Evolutionary conservation across 306 rosid genomes (phyloP).

Genomic region (Betula pendula): DNA sequence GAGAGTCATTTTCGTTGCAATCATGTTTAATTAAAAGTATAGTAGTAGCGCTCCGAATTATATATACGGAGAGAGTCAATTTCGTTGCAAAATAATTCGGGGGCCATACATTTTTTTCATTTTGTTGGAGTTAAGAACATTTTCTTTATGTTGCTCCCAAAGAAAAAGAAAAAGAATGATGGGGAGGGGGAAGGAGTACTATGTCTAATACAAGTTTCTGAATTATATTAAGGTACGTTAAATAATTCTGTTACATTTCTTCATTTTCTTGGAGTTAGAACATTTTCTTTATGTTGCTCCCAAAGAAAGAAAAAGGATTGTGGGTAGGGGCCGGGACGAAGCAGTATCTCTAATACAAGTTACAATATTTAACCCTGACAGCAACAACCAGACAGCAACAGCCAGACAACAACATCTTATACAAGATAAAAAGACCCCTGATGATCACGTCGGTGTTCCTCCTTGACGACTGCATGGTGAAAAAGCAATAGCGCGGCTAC

Average conservation of each 20-base stretch:
- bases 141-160: slow-evolving; percentile 26
- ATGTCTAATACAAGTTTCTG: too few relatives aligned
- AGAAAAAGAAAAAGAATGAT: slow-evolving; percentile 31
- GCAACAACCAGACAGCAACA: slow-evolving; percentile 38
- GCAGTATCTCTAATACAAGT: slow-evolving; percentile 8
- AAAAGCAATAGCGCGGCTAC: slow-evolving; percentile 40
- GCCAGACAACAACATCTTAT: slow-evolving; percentile 22
- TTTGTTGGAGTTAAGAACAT: slow-evolving; percentile 17
- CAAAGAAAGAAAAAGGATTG: slow-evolving; percentile 42
- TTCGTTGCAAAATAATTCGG: too few relatives aligned
- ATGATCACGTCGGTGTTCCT: slow-evolving; percentile 18
- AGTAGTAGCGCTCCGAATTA: too few relatives aligned
- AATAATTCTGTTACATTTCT: neutral
- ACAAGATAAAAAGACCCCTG: slow-evolving; percentile 22
- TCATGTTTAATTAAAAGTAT: too few relatives aligned
- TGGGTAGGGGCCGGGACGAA: too few relatives aligned
- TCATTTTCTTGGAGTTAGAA: slow-evolving; percentile 14
- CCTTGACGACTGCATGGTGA: slow-evolving; percentile 29
- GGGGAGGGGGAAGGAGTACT: too few relatives aligned
- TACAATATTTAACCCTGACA: slow-evolving; percentile 16
- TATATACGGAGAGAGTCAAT: too few relatives aligned
- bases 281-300: slow-evolving; percentile 26
- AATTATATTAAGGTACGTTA: too few relatives aligned
- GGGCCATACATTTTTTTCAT: neutral
- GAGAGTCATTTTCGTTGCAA: too few relatives aligned